These are phyloP conservation scores for Medicago arabica DNA, from an alignment of 306 rosid species.

Conservation along the genomic window DNA sequence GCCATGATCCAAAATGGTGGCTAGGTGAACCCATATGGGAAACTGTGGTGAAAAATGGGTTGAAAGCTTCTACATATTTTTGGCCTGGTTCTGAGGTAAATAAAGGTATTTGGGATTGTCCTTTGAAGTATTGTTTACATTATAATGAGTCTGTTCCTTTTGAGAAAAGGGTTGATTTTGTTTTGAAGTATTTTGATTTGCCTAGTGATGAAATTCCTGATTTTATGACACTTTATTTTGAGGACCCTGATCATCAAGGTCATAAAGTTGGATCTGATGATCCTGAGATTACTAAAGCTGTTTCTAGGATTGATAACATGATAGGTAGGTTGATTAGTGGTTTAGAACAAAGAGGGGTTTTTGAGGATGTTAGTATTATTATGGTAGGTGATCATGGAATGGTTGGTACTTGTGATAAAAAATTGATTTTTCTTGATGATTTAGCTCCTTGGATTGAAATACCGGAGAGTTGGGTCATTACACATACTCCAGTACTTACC, in stretches of 20 bases:
- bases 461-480: conserved; percentile 67
- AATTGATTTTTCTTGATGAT: conserved; percentile 75
- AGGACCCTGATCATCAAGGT: conserved; percentile 98
- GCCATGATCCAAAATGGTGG: conserved; percentile 97
- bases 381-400: conserved; percentile 99
- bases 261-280: conserved; percentile 91
- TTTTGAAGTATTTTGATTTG: conserved; percentile 71
- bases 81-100: conserved; percentile 99
- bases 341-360: conserved; percentile 77
- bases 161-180: conserved; percentile 77
- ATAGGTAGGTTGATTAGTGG: conserved; percentile 87
- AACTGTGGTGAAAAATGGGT: conserved; percentile 78
- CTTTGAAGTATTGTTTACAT: conserved; percentile 51
- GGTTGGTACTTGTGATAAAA: conserved; percentile 97
- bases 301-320: conserved; percentile 76
- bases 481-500: conserved; percentile 70
- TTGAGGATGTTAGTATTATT: conserved; percentile 83
- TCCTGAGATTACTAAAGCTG: conserved; percentile 83
- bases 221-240: conserved; percentile 94
- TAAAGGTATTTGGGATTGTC: conserved; percentile 91
- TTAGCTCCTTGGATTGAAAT: conserved; percentile 76
- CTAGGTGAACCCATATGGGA: conserved; percentile 97
- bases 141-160: conserved; percentile 83
- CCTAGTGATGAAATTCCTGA: conserved; percentile 71
- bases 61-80: conserved; percentile 80